Evolutionary conservation across 768 basidiomycete genomes (phyloP), one percentile per base, ranked within the genome.

Genomic region (Pleurotus cornucopiae): DNA sequence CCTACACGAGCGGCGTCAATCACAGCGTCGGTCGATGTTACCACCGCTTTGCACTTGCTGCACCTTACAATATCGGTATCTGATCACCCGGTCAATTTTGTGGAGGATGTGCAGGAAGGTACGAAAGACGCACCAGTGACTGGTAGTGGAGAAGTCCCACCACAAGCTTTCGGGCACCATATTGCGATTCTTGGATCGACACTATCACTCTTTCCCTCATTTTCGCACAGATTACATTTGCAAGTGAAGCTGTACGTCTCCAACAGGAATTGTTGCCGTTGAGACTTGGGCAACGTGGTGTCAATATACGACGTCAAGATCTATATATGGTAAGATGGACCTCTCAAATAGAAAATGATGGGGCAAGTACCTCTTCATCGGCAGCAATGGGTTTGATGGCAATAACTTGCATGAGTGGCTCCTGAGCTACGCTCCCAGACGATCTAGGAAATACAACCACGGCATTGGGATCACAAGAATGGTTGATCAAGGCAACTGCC

Each of bases 391-490:
- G 73, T 49, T 78, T 80, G 23, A 98, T 68, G 0, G 88, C 85
- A 11, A 94, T 69, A 9, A 97, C 77, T 38, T 89, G 81, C 82
- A 94, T 79, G 23, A 81, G 58, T 0, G 89, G 84, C 64, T 88
- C 86, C 16, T 56, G 63, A 0, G 63, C 57, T 1, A 69, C 62
- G 12, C 67, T 58, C 11, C 64, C 66, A 4, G 75, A 66, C 2
- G 76, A 67, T 3, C 82, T 76, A 48, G 95, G 94, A 65, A 96
- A 98, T 3, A 98, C 91, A n/a, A 95, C 81, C 30, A 88, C 91
- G 0, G 89, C 92, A 64, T 97, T 95, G 0, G 92, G 91, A 18
- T 82, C 78, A 64, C 94, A 95, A 0, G 89, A 89, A 65, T 98
- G 94, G 64, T 97, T 97, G 56, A 89, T 80, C 9, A 97, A 74